Conservation (phyloP, 164 flowering plant species). For the Vitis cinerea region DNA sequence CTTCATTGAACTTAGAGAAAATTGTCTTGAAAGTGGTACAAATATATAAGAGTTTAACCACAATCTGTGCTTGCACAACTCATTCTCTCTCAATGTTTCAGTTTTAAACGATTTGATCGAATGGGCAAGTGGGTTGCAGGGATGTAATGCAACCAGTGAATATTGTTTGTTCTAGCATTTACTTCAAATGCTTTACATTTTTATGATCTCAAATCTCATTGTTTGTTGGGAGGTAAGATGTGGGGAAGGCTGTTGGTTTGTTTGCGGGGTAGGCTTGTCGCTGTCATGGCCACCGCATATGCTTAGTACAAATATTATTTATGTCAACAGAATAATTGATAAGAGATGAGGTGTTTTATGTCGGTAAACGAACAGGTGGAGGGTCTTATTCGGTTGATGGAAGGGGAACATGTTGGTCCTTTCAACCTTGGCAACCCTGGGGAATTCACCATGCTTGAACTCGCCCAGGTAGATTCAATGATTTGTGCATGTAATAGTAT, state of each 20-base stretch:
- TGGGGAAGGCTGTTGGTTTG: background rate
- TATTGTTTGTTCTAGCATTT: too few relatives aligned
- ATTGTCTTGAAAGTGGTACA: too few relatives aligned
- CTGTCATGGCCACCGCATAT: background rate
- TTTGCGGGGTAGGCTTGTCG: background rate
- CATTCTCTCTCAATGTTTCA: too few relatives aligned
- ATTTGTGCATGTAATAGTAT: too few relatives aligned
- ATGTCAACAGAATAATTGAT: background rate
- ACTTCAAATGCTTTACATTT: too few relatives aligned
- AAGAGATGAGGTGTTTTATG: background rate
- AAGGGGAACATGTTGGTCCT: conserved; percentile 51
- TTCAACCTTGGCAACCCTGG: conserved; percentile 57
- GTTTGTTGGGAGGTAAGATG: background rate
- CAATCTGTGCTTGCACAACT: too few relatives aligned
- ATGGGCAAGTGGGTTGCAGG: too few relatives aligned
- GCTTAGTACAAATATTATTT: background rate
- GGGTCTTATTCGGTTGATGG: conserved; percentile 49
- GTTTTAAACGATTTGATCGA: too few relatives aligned
- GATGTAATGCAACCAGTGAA: too few relatives aligned
- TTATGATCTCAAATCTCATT: too few relatives aligned
- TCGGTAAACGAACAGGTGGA: conserved; percentile 26
- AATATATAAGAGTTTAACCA: too few relatives aligned
- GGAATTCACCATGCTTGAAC: conserved; percentile 57
- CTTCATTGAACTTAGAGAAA: too few relatives aligned
- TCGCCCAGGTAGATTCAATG: conserved; percentile 26